Evolutionary conservation across 2,329 filamentous ascomycete species (phyloP).

Genomic region (Penicillium griseofulvum): DNA sequence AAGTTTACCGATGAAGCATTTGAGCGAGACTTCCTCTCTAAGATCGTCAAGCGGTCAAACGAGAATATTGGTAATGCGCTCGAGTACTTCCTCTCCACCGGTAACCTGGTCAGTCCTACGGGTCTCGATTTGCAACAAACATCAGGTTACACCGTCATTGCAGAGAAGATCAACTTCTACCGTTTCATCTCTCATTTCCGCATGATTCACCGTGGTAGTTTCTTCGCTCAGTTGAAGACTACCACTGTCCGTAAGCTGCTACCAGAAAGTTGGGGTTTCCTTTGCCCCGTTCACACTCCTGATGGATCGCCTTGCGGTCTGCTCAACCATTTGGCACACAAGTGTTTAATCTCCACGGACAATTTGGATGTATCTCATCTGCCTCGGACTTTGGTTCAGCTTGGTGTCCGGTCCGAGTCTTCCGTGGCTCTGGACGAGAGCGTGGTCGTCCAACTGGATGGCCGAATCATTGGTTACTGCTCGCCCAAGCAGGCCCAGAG

Average conservation of each 20-base stretch:
- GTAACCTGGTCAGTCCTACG: constrained; percentile 86
- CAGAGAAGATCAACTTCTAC: constrained; percentile 98
- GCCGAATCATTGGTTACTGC: constrained; percentile 86
- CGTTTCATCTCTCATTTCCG: constrained; percentile 99
- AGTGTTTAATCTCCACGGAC: constrained; percentile 82
- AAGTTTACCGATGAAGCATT: constrained; percentile 76
- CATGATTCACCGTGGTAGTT: constrained; percentile 98
- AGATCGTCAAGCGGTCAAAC: constrained; percentile 76
- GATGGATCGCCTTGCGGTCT: constrained; percentile 94
- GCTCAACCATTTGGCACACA: constrained; percentile 91
- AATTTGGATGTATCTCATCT: constrained; percentile 71
- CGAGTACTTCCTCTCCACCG: constrained; percentile 95
- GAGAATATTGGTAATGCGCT: constrained; percentile 83
- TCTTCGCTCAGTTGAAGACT: constrained; percentile 96
- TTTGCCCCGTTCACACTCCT: constrained; percentile 95
- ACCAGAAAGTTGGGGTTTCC: constrained; percentile 96
- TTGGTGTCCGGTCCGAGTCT: constrained; percentile 74
- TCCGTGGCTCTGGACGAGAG: constrained; percentile 78
- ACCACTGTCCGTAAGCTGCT: constrained; percentile 93
- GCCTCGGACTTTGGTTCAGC: constrained; percentile 69
- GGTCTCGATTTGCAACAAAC: constrained; percentile 92
- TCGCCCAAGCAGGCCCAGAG: constrained; percentile 75
- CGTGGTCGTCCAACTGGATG: constrained; percentile 86
- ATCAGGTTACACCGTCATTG: constrained; percentile 92
- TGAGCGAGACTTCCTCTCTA: constrained; percentile 71